Conservation (phyloP, 306 rosid species). For the Pueraria montana region DNA sequence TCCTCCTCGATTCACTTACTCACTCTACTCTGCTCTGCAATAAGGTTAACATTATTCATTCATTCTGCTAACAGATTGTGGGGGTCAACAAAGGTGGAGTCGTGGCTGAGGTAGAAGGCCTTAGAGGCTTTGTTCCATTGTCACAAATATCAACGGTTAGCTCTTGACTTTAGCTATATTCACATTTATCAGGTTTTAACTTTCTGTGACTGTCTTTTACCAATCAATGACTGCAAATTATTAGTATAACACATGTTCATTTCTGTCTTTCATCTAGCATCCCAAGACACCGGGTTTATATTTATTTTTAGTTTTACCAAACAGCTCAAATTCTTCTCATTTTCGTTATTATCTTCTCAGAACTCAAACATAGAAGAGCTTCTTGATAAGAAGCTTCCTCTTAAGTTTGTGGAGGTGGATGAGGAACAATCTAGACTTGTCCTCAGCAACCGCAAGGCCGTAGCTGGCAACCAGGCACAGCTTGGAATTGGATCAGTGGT, state of each 20-base stretch:
- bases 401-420: conserved; percentile 97
- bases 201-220: neutral
- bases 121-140: conserved; percentile 95
- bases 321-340: conserved; percentile 18
- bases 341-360: conserved; percentile 52
- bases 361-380: conserved; percentile 87
- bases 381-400: conserved; percentile 83
- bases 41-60: neutral
- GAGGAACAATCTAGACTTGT: conserved; percentile 90
- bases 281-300: neutral
- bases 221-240: neutral
- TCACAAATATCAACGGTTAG: conserved; percentile 92
- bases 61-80: conserved; percentile 68
- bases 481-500: conserved; percentile 97
- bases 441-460: conserved; percentile 94
- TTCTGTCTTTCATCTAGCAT: conserved; percentile 5
- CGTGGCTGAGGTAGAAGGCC: conserved; percentile 93
- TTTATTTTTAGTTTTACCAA: neutral
- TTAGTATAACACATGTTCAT: neutral
- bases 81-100: conserved; percentile 92
- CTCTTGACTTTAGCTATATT: conserved; percentile 35
- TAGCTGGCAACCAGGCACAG: conserved; percentile 94
- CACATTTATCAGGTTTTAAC: conserved; percentile 32
- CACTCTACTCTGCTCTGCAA: neutral
- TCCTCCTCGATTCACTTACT: neutral